A percentile compares a stretch with the other conserved stretches of the same genome.
Conservation (phyloP, 768 basidiomycete species). For the Russula vinacea region DNA sequence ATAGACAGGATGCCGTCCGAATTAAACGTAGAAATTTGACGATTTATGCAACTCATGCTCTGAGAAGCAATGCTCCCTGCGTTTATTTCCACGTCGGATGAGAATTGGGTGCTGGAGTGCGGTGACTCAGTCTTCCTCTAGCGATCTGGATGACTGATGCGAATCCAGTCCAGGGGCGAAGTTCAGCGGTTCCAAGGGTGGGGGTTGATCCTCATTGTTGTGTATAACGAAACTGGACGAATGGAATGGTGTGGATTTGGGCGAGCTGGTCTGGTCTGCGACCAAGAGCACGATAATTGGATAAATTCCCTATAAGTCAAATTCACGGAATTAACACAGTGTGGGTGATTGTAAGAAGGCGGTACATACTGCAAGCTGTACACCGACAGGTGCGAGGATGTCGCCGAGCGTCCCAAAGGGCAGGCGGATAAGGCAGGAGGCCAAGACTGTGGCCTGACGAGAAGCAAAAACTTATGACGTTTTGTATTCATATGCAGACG, state of each 20-base stretch:
- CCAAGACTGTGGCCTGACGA: not conserved
- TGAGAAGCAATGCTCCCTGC: not conserved
- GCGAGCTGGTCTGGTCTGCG: not conserved
- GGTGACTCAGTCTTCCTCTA: not conserved
- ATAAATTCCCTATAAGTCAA: conserved; percentile 13
- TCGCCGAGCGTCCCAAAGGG: not conserved
- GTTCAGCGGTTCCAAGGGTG: not conserved
- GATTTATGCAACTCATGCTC: not conserved
- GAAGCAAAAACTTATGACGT: not conserved
- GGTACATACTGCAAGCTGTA: conserved; percentile 13
- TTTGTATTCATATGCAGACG: not conserved
- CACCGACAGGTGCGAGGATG: not conserved
- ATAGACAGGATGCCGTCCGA: not conserved
- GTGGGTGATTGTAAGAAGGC: not conserved
- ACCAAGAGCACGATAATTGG: conserved; percentile 14
- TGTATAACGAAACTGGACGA: not conserved
- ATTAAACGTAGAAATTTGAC: not conserved
- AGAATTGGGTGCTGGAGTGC: not conserved
- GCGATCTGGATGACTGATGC: not conserved
- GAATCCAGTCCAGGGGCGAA: not conserved
- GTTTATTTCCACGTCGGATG: not conserved
- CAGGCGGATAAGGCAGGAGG: not conserved
- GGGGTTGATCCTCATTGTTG: not conserved
- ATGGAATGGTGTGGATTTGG: not conserved
- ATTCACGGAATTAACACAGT: not conserved